These are phyloP conservation scores for Mycena filopes DNA, from an alignment of 768 basidiomycete species.

Conservation along the genomic window DNA sequence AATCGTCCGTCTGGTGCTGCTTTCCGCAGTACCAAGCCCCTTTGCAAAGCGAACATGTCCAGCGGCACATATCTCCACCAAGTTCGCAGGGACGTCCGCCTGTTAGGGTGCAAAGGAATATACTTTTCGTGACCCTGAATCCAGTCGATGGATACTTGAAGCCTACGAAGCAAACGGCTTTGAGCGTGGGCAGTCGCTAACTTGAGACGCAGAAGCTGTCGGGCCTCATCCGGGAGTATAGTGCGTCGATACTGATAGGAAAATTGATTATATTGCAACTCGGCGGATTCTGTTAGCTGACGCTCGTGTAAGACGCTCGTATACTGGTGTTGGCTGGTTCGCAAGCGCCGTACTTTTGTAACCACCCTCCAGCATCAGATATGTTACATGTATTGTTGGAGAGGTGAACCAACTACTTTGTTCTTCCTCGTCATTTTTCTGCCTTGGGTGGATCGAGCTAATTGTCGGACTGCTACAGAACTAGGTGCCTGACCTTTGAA, in stretches of 20 bases:
- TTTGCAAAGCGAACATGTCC: neutral
- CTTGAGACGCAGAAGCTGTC: conserved; percentile 3
- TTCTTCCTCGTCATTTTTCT: too few species aligned
- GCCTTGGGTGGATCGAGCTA: too few species aligned
- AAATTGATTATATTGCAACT: neutral
- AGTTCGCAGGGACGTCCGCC: neutral
- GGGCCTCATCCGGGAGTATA: neutral
- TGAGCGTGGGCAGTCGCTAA: neutral
- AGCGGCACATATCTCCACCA: neutral
- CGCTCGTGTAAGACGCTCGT: neutral
- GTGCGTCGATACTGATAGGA: neutral
- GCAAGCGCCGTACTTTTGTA: neutral
- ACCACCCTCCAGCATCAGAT: neutral
- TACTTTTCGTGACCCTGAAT: too few species aligned
- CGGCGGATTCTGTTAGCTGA: neutral
- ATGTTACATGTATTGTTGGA: neutral
- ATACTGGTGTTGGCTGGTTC: neutral
- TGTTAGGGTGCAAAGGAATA: too few species aligned
- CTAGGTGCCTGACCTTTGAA: too few species aligned
- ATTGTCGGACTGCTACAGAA: too few species aligned
- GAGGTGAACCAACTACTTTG: too few species aligned
- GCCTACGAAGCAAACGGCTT: neutral
- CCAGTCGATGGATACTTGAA: too few species aligned
- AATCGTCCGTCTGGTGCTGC: neutral
- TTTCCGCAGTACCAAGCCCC: conserved; percentile 4